A percentile compares a stretch with the other conserved stretches of the same genome.
phyloP scores from a whole-genome alignment of 2,329 filamentous ascomycete species.

The Xylaria sp. region DNA sequence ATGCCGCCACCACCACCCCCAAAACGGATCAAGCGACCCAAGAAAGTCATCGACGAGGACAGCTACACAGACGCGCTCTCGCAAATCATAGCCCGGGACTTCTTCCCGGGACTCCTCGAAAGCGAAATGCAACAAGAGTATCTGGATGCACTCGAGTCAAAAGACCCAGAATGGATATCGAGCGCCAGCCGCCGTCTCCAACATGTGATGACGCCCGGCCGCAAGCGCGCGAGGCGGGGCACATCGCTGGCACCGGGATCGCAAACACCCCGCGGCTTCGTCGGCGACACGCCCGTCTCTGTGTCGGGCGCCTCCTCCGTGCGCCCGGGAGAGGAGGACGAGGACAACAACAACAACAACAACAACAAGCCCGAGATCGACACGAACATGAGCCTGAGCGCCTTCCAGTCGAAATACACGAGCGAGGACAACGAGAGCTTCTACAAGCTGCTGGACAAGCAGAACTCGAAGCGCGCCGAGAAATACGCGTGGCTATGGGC shows the following conservation, averaged over 20 bases:
- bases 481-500: slow-evolving; percentile 92
- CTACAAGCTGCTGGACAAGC: slow-evolving; percentile 88
- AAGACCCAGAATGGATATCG: slow-evolving; percentile 85
- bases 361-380: slow-evolving; percentile 67
- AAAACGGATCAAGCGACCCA: slow-evolving; percentile 92
- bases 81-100: slow-evolving; percentile 95
- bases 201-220: slow-evolving; percentile 84
- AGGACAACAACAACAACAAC: slow-evolving; percentile 54
- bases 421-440: slow-evolving; percentile 99
- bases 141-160: slow-evolving; percentile 87
- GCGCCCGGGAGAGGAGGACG: slow-evolving; percentile 51
- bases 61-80: slow-evolving; percentile 90
- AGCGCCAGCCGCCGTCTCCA: slow-evolving; percentile 78
- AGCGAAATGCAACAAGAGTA: slow-evolving; percentile 91
- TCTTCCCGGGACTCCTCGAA: slow-evolving; percentile 91
- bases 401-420: slow-evolving; percentile 93
- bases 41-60: slow-evolving; percentile 91
- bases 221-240: slow-evolving; percentile 52
- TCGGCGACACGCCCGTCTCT: slow-evolving; percentile 78
- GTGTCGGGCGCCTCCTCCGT: slow-evolving; percentile 57
- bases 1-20: slow-evolving; percentile 89
- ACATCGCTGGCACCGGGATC: slow-evolving; percentile 51
- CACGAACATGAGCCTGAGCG: slow-evolving; percentile 81
- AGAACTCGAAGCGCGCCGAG: slow-evolving; percentile 84
- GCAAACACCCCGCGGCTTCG: slow-evolving; percentile 73